A percentile compares a stretch with the other conserved stretches of the same genome.
These are phyloP conservation scores for Sporothrix sp. DNA, from an alignment of 2,329 filamentous ascomycete genomes.

Conservation along the genomic window DNA sequence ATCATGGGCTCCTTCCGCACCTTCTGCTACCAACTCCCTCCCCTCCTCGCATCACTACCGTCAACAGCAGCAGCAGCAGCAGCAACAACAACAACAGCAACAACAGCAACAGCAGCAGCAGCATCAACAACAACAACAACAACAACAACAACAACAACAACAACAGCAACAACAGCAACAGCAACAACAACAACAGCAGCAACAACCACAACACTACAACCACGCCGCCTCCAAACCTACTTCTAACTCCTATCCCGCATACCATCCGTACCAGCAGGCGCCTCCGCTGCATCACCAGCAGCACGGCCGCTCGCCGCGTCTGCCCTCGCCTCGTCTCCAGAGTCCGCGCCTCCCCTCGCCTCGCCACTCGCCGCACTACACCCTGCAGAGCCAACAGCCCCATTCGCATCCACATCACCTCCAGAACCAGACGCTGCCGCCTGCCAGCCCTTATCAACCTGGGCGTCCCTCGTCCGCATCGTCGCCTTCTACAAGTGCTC, in stretches of 20 bases:
- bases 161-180: constrained; percentile 2
- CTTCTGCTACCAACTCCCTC: constrained; percentile 21
- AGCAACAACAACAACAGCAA: neutral
- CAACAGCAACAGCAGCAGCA: neutral
- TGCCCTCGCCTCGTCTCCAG: neutral
- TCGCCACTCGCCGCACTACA: constrained; percentile 5
- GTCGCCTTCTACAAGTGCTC: neutral
- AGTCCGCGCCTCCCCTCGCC: neutral
- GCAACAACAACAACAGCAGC: neutral
- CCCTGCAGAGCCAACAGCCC: neutral
- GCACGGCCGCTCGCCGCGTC: neutral
- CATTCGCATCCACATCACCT: neutral
- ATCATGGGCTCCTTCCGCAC: constrained; percentile 14
- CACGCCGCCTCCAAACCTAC: no score
- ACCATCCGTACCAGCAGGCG: neutral
- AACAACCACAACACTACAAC: neutral
- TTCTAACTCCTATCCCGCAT: constrained; percentile 14
- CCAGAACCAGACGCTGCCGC: neutral
- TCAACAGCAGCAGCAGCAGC: constrained; percentile 1
- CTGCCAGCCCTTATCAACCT: constrained; percentile 19
- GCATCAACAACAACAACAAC: constrained; percentile 18
- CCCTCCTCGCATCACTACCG: constrained; percentile 1
- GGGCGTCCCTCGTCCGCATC: constrained; percentile 17
- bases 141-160: neutral
- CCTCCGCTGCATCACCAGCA: neutral